Base-by-base conservation (phyloP, 108 stramenopile species). In the Nitzschia inconspicua region DNA sequence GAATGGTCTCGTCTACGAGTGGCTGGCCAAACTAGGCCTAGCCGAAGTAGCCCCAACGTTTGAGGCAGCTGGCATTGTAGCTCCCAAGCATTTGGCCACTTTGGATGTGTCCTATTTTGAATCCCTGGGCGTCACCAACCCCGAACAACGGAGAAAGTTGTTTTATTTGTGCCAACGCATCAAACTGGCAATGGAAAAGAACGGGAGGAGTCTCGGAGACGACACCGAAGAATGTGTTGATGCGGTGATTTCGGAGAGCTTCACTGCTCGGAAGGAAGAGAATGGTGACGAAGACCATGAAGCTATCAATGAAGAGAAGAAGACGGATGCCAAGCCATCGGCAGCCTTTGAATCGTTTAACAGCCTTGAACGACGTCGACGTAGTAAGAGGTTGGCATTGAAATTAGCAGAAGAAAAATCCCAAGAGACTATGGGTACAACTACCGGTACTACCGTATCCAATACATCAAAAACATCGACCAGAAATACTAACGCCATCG, bases 81-180 rank as follows among this genome's bases (percentile, higher is more conserved):
- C 83, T 1, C 89, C 89, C 3, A 62, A 78, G 3, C 81, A 80
- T 4, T 58, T 94, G 44, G 86, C 83, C 8, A 78, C 88, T 36
- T 56, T 93, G 34, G 82, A 86, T 60, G 63, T 90, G 3, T 34
- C 56, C 3, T 83, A 88, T 43, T 94, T 79, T 49, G 85, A 80
- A 52, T 79, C 84, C 2, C 55, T 94, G 65, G 92, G 92, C 0
- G 68, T 94, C 14, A 67, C 73, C 10, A 59, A 74, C 53, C 72
- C 84, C 3, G 82, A 80, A 28, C 87, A 94, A 60, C 78, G 92
- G 1, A 80, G 87, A 44, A 86, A 86, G 40, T 50, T 94, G 22
- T 94, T 94, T 65, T 94, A 86, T 55, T 72, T 94, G 50, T 80
- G 90, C 24, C 88, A 90, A 57, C 83, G 82, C 48, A 84, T 94